phyloP scores from a whole-genome alignment of 1,139 yeast genomes.

The Arxiozyma slooffiae region DNA sequence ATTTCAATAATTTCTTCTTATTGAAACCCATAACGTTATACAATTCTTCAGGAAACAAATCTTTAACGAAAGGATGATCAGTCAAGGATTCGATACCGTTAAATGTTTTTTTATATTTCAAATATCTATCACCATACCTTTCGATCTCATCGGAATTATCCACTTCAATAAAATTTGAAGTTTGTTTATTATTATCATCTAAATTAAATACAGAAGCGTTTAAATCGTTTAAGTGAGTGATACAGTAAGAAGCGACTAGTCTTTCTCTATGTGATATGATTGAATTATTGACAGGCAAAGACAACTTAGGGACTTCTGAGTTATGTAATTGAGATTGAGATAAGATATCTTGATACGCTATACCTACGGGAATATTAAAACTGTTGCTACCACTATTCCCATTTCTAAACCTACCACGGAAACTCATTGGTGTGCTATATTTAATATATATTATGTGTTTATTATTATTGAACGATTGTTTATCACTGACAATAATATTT shows the following conservation, averaged over 20 bases:
- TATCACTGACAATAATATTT: too few species aligned
- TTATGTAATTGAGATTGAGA: conserved; percentile 24
- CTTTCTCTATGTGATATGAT: conserved; percentile 43
- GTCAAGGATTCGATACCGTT: conserved; percentile 38
- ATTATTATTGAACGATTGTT: too few species aligned
- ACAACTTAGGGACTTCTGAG: conserved; percentile 28
- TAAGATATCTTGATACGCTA: conserved; percentile 52
- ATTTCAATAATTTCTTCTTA: conserved; percentile 43
- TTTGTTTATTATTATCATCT: conserved; percentile 36
- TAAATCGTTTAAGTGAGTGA: conserved; percentile 48
- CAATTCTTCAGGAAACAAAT: conserved; percentile 72
- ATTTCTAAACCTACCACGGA: conserved; percentile 32
- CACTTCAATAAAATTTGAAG: conserved; percentile 23
- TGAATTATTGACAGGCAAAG: conserved; percentile 64
- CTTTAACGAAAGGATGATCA: conserved; percentile 69
- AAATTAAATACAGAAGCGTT: conserved; percentile 72
- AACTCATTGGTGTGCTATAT: conserved; percentile 32
- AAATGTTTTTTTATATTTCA: conserved; percentile 54
- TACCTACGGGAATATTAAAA: conserved; percentile 50
- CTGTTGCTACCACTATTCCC: conserved; percentile 24
- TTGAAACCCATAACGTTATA: conserved; percentile 65
- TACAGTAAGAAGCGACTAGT: conserved; percentile 53
- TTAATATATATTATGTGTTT: background rate
- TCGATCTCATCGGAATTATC: conserved; percentile 36
- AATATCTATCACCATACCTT: conserved; percentile 64